phyloP scores from a whole-genome alignment of 1,139 yeast species.

The Blastobotrys aristatus region DNA sequence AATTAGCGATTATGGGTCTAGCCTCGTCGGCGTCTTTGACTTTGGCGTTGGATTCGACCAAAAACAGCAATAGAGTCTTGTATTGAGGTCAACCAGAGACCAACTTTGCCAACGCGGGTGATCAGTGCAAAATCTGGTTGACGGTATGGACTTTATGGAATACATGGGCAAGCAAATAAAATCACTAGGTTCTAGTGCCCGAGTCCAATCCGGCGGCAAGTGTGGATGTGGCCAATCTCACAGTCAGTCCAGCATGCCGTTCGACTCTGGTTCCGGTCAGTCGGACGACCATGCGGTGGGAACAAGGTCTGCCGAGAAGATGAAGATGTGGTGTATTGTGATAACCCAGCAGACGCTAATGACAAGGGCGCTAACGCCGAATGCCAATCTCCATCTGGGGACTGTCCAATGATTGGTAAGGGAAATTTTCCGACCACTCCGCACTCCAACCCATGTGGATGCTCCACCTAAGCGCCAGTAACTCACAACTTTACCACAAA shows the following conservation, averaged over 20 bases:
- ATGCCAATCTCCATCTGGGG: background rate
- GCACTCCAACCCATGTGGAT: too few relatives aligned
- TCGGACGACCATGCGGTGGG: background rate
- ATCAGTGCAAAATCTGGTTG: constrained; percentile 17
- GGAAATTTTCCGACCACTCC: too few relatives aligned
- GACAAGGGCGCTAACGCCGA: background rate
- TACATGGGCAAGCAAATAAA: background rate
- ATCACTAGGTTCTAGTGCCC: background rate
- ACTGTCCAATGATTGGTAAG: background rate
- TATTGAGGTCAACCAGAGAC: constrained; percentile 68
- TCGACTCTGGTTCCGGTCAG: too few relatives aligned
- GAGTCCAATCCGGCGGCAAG: background rate
- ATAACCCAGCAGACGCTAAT: background rate
- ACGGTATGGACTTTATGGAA: background rate
- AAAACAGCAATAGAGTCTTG: constrained; percentile 42
- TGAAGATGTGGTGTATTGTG: background rate
- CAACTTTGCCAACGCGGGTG: constrained; percentile 61
- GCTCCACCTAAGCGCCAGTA: too few relatives aligned
- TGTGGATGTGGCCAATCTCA: background rate
- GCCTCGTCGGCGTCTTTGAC: background rate
- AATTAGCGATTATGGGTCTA: background rate
- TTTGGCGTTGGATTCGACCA: background rate
- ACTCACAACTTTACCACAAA: background rate
- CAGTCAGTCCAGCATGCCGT: too few relatives aligned
- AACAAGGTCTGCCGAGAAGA: background rate